Evolutionary conservation across 2,329 filamentous ascomycete genomes (phyloP).

Genomic region (Arthroderma sp.): DNA sequence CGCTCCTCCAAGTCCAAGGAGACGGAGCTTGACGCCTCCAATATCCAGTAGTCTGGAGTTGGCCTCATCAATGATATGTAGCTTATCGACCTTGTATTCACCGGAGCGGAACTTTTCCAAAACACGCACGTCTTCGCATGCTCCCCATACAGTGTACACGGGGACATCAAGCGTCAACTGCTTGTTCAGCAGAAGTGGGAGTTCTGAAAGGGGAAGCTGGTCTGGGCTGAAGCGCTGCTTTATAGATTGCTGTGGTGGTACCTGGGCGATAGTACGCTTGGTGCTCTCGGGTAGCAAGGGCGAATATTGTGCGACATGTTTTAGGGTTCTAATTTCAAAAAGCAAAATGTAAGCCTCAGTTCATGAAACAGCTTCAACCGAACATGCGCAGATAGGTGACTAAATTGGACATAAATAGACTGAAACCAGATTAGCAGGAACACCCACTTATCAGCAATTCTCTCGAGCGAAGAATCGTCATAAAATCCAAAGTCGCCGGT

Average conservation of each 20-base stretch:
- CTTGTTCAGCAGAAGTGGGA: slow-evolving; percentile 76
- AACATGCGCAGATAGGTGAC: not conserved
- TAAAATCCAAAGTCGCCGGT: slow-evolving; percentile 99
- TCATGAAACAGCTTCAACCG: not conserved
- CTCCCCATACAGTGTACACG: slow-evolving; percentile 98
- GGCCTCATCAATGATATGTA: slow-evolving; percentile 97
- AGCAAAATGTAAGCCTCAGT: slow-evolving; percentile 3
- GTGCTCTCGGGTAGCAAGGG: slow-evolving; percentile 71
- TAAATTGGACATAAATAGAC: not conserved
- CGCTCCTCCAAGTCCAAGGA: slow-evolving; percentile 84
- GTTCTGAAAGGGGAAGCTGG: slow-evolving; percentile 82
- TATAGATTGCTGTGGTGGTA: slow-evolving; percentile 55
- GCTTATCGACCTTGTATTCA: slow-evolving; percentile 94
- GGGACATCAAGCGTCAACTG: slow-evolving; percentile 86
- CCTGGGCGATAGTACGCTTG: slow-evolving; percentile 52
- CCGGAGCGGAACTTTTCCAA: slow-evolving; percentile 93
- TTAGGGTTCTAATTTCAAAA: slow-evolving; percentile 57
- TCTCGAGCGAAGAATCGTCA: slow-evolving; percentile 85
- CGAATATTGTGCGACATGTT: slow-evolving; percentile 97
- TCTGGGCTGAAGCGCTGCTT: slow-evolving; percentile 72
- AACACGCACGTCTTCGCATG: slow-evolving; percentile 94
- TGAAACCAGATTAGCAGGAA: slow-evolving; percentile 2
- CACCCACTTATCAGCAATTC: slow-evolving; percentile 92
- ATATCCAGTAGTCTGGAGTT: slow-evolving; percentile 90
- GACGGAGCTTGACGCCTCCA: slow-evolving; percentile 86